A percentile compares a stretch with the other conserved stretches of the same genome.
Evolutionary conservation across 306 rosid genomes (phyloP).

Genomic region (Myrica gale): DNA sequence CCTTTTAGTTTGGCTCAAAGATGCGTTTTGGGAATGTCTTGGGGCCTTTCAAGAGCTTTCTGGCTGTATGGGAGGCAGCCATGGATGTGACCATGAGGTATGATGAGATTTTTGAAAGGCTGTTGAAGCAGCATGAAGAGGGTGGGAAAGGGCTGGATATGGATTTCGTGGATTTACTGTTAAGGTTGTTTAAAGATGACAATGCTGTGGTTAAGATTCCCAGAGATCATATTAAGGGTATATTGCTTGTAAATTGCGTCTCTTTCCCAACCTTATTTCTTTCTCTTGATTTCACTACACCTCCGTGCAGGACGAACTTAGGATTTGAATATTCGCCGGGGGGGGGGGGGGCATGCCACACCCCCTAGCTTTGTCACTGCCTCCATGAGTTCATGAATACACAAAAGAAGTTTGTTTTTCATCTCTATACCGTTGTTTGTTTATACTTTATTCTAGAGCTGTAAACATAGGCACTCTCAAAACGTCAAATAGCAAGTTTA

Average conservation of each 20-base stretch:
- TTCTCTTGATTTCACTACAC: too few species aligned
- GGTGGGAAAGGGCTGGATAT: constrained; percentile 24
- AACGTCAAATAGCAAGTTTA: too few species aligned
- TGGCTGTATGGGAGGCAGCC: constrained; percentile 48
- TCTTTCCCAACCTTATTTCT: too few species aligned
- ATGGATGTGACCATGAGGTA: constrained; percentile 41
- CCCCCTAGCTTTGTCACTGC: too few species aligned
- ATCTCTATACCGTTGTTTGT: too few species aligned
- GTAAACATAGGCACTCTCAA: too few species aligned
- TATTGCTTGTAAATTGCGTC: constrained; percentile 36
- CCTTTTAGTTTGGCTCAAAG: constrained; percentile 41
- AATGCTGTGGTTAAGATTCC: constrained; percentile 47
- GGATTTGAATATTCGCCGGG: too few species aligned
- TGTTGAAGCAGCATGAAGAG: constrained; percentile 44
- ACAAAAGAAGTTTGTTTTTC: too few species aligned
- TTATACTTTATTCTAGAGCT: too few species aligned
- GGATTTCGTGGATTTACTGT: constrained; percentile 43
- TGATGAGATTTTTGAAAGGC: constrained; percentile 47
- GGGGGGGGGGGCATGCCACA: too few species aligned
- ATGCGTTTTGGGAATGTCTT: constrained; percentile 52
- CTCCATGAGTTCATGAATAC: too few species aligned
- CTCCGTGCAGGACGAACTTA: too few species aligned
- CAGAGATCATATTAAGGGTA: constrained; percentile 46
- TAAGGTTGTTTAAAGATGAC: constrained; percentile 43
- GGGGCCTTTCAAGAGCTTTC: constrained; percentile 43